These are phyloP conservation scores for Lepidium africanum DNA, from an alignment of 345 rosid genomes.

Conservation along the genomic window DNA sequence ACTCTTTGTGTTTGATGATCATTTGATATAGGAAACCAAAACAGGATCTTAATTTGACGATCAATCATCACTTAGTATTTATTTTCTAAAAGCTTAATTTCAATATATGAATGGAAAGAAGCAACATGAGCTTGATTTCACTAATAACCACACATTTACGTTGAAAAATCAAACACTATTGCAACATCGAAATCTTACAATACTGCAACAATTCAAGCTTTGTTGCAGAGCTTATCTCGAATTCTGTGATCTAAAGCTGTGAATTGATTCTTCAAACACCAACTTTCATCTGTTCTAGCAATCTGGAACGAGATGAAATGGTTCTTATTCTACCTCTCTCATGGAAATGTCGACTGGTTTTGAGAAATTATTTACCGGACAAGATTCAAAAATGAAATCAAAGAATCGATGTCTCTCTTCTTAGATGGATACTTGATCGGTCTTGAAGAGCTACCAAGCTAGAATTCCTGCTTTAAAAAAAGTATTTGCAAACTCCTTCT, in stretches of 20 bases:
- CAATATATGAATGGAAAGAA: too few relatives aligned
- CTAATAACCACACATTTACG: constrained; percentile 1
- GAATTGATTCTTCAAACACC: background rate
- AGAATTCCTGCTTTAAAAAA: constrained; percentile 57
- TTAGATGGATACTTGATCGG: constrained; percentile 86
- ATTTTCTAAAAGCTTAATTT: too few relatives aligned
- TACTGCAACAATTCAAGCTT: background rate
- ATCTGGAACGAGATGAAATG: constrained; percentile 23
- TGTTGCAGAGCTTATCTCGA: background rate
- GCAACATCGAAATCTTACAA: constrained; percentile 11
- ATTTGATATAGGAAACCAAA: background rate
- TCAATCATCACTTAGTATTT: too few relatives aligned
- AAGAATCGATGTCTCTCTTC: constrained; percentile 83
- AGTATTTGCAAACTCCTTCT: constrained; percentile 80
- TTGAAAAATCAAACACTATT: background rate
- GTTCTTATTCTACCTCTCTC: constrained; percentile 6
- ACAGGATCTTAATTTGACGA: background rate
- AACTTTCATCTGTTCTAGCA: constrained; percentile 25
- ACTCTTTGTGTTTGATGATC: background rate
- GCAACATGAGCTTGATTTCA: background rate
- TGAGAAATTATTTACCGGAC: constrained; percentile 38
- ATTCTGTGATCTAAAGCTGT: background rate
- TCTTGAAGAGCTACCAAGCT: constrained; percentile 66
- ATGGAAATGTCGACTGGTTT: constrained; percentile 20
- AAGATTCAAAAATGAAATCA: constrained; percentile 75